Base-by-base conservation (phyloP, 2,329 filamentous ascomycete genomes). In the Fragosphaeria purpurea region DNA sequence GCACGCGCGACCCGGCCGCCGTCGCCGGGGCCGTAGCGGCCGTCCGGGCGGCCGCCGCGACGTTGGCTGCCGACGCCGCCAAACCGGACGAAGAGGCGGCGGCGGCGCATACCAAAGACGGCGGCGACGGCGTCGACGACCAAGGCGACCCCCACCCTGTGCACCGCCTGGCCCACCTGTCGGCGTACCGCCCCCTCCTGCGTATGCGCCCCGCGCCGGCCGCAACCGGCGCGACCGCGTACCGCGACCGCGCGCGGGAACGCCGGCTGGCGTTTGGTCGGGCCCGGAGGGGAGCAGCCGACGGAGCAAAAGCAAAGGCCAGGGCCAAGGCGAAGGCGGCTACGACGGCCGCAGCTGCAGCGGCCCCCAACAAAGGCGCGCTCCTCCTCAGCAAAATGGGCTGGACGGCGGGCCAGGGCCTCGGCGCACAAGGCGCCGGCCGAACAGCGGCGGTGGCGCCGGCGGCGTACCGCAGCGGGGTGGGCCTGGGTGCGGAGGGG, bases 321-420 rank as follows among this genome's bases (percentile, higher is more conserved):
- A 11, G 35, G 6, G 50, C 50, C n/a, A 42, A 50, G 45, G 48
- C 53, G 37, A 52, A 49, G 53, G 62, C 67, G 40, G 58, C 62
- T 41, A 68, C 72, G 50, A 59, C 67, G 22, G 70, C 71, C 42
- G 56, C 63, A 13, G 41, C 57, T 5, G 52, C 60, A 1, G 47
- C 46, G 8, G 52, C 59, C 4, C 67, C 71, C 53, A 81, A 79
- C 38, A 86, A 83, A 63, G 82, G 83, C 10, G 80, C 80, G 0
- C 78, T 79, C 4, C 72, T 87, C 60, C 70, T 88, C 40, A 79
- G 80, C 40, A 87, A 86, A 69, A 85, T 86, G 79, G 84, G 84
- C 32, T 87, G 83, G 83, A 79, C 70, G 30, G 70, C 74, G 1
- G 83, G 84, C 7, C 72, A 75, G 51, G 83, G 84, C 0, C 69